Evolutionary conservation across 345 rosid genomes (phyloP).

Genomic region (Gossypium arboreum): DNA sequence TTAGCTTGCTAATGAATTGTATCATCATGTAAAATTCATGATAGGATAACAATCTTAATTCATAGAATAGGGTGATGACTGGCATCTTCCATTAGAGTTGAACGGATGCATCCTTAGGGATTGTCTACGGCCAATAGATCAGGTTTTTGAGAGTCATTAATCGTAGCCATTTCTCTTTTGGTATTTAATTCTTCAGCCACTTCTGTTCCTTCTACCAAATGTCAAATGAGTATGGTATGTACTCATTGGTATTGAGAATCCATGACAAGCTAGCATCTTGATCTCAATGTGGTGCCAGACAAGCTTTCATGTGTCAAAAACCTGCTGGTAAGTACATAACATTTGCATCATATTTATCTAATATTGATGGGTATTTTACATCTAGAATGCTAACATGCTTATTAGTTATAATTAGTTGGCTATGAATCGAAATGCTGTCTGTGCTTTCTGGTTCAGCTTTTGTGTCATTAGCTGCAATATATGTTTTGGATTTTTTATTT

Average conservation of each 20-base stretch:
- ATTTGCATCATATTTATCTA: neutral
- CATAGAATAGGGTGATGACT: neutral
- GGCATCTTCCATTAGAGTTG: neutral
- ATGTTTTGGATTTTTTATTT: neutral
- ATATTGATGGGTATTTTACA: neutral
- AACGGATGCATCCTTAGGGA: too few relatives aligned
- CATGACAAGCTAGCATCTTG: neutral
- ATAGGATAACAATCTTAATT: neutral
- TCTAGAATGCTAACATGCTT: neutral
- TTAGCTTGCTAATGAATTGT: neutral
- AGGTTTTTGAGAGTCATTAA: neutral
- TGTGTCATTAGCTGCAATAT: neutral
- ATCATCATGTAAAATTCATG: too few relatives aligned
- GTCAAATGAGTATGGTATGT: neutral
- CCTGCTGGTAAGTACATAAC: neutral
- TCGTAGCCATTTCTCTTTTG: neutral
- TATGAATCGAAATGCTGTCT: neutral
- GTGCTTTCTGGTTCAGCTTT: neutral
- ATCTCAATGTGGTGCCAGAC: neutral
- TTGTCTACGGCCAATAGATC: neutral
- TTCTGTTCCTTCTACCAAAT: too few relatives aligned
- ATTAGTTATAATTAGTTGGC: neutral
- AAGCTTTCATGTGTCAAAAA: neutral
- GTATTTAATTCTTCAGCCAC: too few relatives aligned
- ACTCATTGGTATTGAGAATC: neutral